phyloP scores from a whole-genome alignment of 108 stramenopile genomes.

The Schizochytrium sp. region DNA sequence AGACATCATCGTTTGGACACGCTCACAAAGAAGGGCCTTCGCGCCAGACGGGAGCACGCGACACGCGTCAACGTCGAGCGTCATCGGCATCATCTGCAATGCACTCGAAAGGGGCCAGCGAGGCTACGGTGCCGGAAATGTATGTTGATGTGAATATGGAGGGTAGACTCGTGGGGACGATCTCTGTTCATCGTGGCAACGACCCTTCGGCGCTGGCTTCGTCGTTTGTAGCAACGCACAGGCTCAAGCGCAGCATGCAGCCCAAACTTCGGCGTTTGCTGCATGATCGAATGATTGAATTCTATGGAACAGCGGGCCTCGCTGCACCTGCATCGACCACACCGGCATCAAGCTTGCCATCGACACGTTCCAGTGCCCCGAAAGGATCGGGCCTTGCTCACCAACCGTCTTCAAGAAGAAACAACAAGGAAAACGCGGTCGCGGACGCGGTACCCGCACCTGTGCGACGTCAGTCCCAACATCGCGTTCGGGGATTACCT shows the following conservation, averaged over 20 bases:
- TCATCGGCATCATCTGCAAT: neutral
- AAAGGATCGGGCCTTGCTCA: too few relatives aligned
- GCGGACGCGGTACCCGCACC: too few relatives aligned
- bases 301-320: neutral
- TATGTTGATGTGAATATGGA: conserved; percentile 6
- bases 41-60: too few relatives aligned
- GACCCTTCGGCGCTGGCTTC: neutral
- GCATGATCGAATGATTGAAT: neutral
- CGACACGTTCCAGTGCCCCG: too few relatives aligned
- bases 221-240: neutral
- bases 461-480: too few relatives aligned
- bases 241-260: neutral
- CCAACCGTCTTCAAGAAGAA: too few relatives aligned
- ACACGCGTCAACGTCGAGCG: too few relatives aligned
- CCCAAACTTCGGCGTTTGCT: neutral
- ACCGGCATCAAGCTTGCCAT: too few relatives aligned
- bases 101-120: neutral
- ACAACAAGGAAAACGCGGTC: too few relatives aligned
- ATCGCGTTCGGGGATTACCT: neutral
- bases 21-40: too few relatives aligned
- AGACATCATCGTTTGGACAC: too few relatives aligned
- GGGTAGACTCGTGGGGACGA: neutral
- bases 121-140: neutral
- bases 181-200: neutral
- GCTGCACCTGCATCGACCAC: too few relatives aligned